These are phyloP conservation scores for Mollisiaceae sp. DNA, from an alignment of 2,329 filamentous ascomycete genomes.

Conservation along the genomic window DNA sequence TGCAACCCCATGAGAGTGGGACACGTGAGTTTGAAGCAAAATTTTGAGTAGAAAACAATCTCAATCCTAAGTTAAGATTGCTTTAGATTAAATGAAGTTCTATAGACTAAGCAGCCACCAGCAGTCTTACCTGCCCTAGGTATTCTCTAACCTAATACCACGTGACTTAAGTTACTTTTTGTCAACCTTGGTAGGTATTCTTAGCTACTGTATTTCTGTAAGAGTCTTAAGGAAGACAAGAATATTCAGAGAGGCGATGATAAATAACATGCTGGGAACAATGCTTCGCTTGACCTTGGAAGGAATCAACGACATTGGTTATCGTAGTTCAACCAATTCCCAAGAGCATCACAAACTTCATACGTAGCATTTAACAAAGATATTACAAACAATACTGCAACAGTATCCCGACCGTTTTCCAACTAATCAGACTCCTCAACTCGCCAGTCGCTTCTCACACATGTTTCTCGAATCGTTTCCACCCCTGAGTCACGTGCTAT, in stretches of 20 bases:
- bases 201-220: too few species aligned
- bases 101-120: too few species aligned
- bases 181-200: too few species aligned
- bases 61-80: too few species aligned
- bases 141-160: too few species aligned
- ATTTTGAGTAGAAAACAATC: too few species aligned
- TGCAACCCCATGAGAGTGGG: too few species aligned
- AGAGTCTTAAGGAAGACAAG: too few species aligned
- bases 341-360: not conserved
- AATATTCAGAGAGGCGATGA: not conserved
- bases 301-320: not conserved
- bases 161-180: too few species aligned
- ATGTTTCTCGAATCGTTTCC: not conserved
- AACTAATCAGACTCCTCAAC: not conserved
- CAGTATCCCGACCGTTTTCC: not conserved
- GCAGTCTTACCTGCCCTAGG: too few species aligned
- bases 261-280: not conserved
- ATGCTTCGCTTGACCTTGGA: not conserved
- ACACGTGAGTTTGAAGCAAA: too few species aligned
- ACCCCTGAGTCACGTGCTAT: slow-evolving; percentile 1
- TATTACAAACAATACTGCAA: not conserved
- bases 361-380: not conserved
- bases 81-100: too few species aligned
- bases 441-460: not conserved
- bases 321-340: not conserved